Evolutionary conservation across 2,329 filamentous ascomycete species (phyloP), one percentile per base, ranked within the genome.

Genomic region (Fonsecaea erecta): DNA sequence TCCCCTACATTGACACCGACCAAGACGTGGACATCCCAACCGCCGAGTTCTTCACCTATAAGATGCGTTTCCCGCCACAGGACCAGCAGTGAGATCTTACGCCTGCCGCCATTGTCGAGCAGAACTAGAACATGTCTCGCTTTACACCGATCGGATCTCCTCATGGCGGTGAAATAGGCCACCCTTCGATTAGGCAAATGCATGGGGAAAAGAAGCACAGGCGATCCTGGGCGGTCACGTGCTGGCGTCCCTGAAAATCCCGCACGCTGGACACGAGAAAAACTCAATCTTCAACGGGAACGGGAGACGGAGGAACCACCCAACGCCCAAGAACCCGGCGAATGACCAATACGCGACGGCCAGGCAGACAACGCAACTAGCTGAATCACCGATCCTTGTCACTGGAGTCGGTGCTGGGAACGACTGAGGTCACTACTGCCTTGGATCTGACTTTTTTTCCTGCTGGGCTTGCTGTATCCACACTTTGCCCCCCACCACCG

Each of bases 1-100:
- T 82, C 9, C 78, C 79, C 37, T 69, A 68, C 59, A 62, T 67
- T n/a, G 21, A 73, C 73, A 28, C 73, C 37, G 68, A 71, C n/a
- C 60, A 77, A 51, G 74, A 79, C 64, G 72, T 71, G 11, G 71
- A 75, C n/a, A 64, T 65, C 14, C 77, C 78, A 58, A 69, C 74
- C 28, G 76, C 79, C 60, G 76, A 80, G 60, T 70, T 80, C 40
- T 75, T 67, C 52, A 63, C 59, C 3, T 70, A 70, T 62, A 56
- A 30, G 32, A 35, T 59, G 21, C 52, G 26, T 32, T 18, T 2
- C 5, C 11, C 3, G 12, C 16, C 26, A 16, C 24, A 34, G 18
- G 34, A 34, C 28, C n/a, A 16, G 6, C 14, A 1, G 2, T 58
- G 7, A 32, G 37, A 48, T n/a, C n/a, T n/a, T n/a, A n/a, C n/a